These are phyloP conservation scores for Candolleomyces aberdarensis DNA, from an alignment of 768 basidiomycete genomes.

Conservation along the genomic window DNA sequence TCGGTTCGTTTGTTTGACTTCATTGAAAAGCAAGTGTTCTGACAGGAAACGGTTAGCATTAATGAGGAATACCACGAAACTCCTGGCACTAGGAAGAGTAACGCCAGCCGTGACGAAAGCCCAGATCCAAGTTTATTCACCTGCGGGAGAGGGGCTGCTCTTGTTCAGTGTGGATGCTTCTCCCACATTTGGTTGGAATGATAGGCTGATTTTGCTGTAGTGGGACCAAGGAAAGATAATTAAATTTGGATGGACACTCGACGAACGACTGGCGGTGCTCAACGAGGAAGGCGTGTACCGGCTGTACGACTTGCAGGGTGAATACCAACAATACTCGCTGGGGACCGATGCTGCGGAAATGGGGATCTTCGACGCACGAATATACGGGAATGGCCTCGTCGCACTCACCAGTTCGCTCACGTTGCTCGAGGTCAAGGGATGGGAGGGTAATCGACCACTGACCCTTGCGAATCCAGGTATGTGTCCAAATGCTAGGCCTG, in stretches of 20 bases:
- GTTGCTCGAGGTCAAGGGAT: conserved; percentile 84
- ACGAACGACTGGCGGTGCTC: conserved; percentile 78
- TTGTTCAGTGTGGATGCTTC: conserved; percentile 66
- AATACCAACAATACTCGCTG: conserved; percentile 82
- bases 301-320: conserved; percentile 82
- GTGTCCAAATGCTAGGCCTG: conserved; percentile 14
- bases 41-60: conserved; percentile 50
- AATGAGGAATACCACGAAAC: conserved; percentile 80
- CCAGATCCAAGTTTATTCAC: conserved; percentile 85
- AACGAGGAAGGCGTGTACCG: conserved; percentile 93
- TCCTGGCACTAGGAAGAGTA: conserved; percentile 65
- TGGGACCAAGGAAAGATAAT: conserved; percentile 90
- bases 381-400: conserved; percentile 85
- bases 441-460: conserved; percentile 76
- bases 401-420: conserved; percentile 74
- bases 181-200: conserved; percentile 8
- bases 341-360: conserved; percentile 79
- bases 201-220: conserved; percentile 36
- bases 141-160: conserved; percentile 72
- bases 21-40: background rate
- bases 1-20: conserved; percentile 48
- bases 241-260: conserved; percentile 79
- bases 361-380: conserved; percentile 81
- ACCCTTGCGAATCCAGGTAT: conserved; percentile 72
- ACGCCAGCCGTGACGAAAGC: conserved; percentile 62